Evolutionary conservation across 2,329 filamentous ascomycete species (phyloP), one percentile per base, ranked within the genome.

Genomic region (Dactylellina haptotyla): DNA sequence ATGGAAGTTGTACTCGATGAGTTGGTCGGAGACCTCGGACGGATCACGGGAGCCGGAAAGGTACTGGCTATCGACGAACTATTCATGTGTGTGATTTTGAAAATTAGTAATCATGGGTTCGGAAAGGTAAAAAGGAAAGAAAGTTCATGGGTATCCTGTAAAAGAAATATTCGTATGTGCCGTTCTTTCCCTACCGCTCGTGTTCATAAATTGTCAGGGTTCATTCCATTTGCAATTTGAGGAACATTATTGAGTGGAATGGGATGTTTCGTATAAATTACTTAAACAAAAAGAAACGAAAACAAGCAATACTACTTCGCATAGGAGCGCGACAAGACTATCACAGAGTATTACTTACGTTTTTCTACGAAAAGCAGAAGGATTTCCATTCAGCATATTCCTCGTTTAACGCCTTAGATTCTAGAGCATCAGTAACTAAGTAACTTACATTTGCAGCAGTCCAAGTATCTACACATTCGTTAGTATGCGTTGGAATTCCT

Each of bases 371-470:
- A 41, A 14, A 2, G 6, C 25, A 1, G 14, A 25, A 28, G 20
- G 25, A 10, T 16, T 34, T 14, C 6, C 6, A 34, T 14, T 34
- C 14, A 34, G 30, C 30, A 6, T 34, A 34, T 6, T 34, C 30
- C 30, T 34, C 30, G 30, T 34, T 6, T 34, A 34, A 34, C n/a
- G n/a, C n/a, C n/a, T n/a, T 14, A 14, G 32, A 34, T 34, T 34
- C 39, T 43, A 4, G n/a, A 28, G 30, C n/a, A 32, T 9, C 4
- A 32, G 39, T 23, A 10, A 18, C 16, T 41, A 5, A 20, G 4
- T 25, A 61, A 62, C 69, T 66, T 25, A 73, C 69, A 45, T 73
- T 73, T 8, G 50, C 34, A n/a, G 48, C 26, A 0, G 67, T 57
- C 67, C 67, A 72, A 37, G 41, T 23, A n/a, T 72, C 67, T 25